Conservation (phyloP, 805 yeast species). For the Candida piceae region DNA sequence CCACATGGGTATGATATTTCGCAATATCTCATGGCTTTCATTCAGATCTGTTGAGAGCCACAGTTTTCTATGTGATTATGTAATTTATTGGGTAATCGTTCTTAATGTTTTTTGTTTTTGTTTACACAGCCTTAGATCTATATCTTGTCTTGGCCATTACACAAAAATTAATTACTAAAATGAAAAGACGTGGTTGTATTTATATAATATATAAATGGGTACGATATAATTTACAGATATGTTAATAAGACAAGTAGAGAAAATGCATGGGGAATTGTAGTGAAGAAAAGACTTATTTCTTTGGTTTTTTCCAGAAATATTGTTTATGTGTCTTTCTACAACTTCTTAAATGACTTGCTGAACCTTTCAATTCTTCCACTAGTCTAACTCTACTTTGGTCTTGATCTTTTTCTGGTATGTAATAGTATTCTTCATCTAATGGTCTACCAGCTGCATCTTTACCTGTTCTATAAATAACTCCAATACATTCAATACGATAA, state of each 20-base stretch:
- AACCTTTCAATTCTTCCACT: constrained; percentile 76
- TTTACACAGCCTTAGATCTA: neutral
- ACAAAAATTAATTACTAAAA: neutral
- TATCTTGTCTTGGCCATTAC: too few relatives aligned
- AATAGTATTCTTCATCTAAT: constrained; percentile 90
- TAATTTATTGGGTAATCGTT: neutral
- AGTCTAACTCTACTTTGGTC: constrained; percentile 64
- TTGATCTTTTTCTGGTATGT: constrained; percentile 74
- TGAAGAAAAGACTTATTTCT: constrained; percentile 13
- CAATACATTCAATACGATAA: constrained; percentile 56
- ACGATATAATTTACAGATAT: neutral
- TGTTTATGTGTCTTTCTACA: constrained; percentile 95
- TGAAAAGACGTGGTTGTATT: too few relatives aligned
- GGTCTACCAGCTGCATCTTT: constrained; percentile 97
- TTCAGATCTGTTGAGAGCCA: neutral
- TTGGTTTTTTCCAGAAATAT: constrained; percentile 66
- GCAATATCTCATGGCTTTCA: too few relatives aligned
- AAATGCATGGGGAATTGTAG: too few relatives aligned
- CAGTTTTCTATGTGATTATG: neutral
- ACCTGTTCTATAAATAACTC: constrained; percentile 84
- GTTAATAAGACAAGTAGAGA: neutral
- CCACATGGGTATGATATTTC: too few relatives aligned
- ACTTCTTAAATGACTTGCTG: constrained; percentile 66
- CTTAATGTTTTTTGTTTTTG: neutral
- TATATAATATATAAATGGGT: too few relatives aligned